Evolutionary conservation across 192 early-diverging fungal species (phyloP), one percentile per base, ranked within the genome.

Genomic region (Entomortierella chlamydospora): DNA sequence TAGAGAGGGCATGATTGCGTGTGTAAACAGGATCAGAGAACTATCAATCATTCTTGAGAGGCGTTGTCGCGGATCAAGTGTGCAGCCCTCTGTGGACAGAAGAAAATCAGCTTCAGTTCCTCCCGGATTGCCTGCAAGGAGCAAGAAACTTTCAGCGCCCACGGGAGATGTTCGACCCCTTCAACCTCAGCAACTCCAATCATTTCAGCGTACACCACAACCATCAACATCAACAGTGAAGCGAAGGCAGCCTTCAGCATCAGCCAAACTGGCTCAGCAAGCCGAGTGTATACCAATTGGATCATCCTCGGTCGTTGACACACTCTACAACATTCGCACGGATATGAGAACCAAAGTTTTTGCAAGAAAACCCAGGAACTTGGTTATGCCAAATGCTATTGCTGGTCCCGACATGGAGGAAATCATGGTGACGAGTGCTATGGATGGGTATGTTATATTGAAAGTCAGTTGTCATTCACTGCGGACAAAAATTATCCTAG

Each of bases 381-480:
- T 79, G 76, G 41, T 79, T 1, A 37, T 50, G 13, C 68, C 61
- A 56, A 45, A n/a, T 0, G 29, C 68, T 1, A 66, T 79, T 34
- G 67, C 76, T 37, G 68, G 76, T 10, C 25, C 56, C 0, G 76
- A 79, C 4, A 58, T 79, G 49, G 63, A 64, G 12, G 76, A 79
- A 20, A 41, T 79, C 6, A 65, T 79, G 76, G 76, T 79, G 41
- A 70, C 76, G 0, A 79, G 62, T 22, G 39, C 76, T 10, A 54
- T 79, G 49, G 76, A 79, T n/a, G 68, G 68, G 76, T 79, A 79
- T 23, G 30, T 18, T 26, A 39, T 1, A 41, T 29, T 0, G 1
- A 47, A 17, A 0, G 0, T 39, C 45, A 29, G 20, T 22, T n/a
- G 37, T 9, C n/a, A 7, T 39, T 18, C 2, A 4, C 1, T 8